Percentiles rank a stretch among this genome's conserved stretches.
These are phyloP conservation scores for Pyrenopolyporus hunteri DNA, from an alignment of 495 filamentous ascomycete species.

Conservation along the genomic window DNA sequence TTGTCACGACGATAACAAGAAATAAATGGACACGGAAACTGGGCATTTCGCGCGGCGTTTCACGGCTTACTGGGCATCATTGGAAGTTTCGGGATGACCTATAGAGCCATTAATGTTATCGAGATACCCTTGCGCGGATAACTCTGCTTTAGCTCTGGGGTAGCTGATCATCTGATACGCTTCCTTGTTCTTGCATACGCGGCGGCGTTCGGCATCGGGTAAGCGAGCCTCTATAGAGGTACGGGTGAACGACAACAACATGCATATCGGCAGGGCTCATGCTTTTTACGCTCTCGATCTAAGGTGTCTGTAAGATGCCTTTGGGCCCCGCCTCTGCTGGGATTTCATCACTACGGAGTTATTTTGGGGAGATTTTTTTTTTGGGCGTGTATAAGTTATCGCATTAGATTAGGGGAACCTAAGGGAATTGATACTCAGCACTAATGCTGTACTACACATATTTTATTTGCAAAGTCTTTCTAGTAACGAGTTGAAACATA, in stretches of 20 bases:
- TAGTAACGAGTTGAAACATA: background rate
- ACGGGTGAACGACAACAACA: constrained; percentile 21
- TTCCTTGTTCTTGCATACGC: constrained; percentile 25
- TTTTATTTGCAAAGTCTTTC: background rate
- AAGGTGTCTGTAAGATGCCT: background rate
- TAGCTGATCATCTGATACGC: background rate
- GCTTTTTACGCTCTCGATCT: constrained; percentile 8
- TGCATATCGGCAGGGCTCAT: constrained; percentile 20
- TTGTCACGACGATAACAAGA: constrained; percentile 12
- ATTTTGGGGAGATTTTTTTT: background rate
- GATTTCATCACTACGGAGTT: constrained; percentile 4
- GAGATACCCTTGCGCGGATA: constrained; percentile 36
- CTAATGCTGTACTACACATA: background rate
- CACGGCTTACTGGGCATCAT: constrained; percentile 34
- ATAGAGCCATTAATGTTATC: constrained; percentile 37
- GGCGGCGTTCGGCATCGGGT: constrained; percentile 30
- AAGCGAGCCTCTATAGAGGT: constrained; percentile 8
- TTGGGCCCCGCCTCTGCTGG: background rate
- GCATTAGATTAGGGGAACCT: constrained; percentile 13
- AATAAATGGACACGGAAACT: constrained; percentile 27
- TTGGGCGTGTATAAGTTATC: constrained; percentile 25
- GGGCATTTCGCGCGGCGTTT: constrained; percentile 35
- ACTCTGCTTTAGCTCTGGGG: constrained; percentile 25
- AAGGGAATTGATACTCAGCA: constrained; percentile 18
- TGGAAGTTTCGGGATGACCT: constrained; percentile 31